Evolutionary conservation across 148 eudicot genomes (phyloP), one percentile per base, ranked within the genome.

Genomic region (Rhododendron ovatum): DNA sequence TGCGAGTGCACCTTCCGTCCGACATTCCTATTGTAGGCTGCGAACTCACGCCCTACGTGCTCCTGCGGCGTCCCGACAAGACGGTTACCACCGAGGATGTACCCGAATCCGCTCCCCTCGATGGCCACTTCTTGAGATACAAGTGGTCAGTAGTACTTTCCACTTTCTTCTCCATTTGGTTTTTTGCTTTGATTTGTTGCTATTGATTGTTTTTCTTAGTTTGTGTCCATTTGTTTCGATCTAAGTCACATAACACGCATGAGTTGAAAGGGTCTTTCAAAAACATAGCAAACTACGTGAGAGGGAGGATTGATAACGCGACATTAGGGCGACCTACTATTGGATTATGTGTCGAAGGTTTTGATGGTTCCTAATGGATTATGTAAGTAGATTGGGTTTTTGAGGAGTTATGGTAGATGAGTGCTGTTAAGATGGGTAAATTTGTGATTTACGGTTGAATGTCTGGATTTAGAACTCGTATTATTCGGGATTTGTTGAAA

Each of bases 21-120:
- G 99, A 97, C 57, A 96, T 96, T 88, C 99, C 99, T 41, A 96
- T 96, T 85, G 99, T 96, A 84, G 99, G 99, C 20, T 95, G 99
- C 45, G 99, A 97, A 92, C 94, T 97, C 57, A 88, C 96, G 82
- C 99, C 99, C 2, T 97, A 97, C 82, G 98, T 97, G 74, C 91
- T 94, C 11, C 76, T 95, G 51, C 91, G 93, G 7, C 93, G 93
- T 50, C 90, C 96, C 8, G 98, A 97, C 74, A 95, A 97, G 86
- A 24, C 88, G 43, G 87, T 89, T 7, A 79, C 88, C n/a, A 92
- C 88, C 33, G 99, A 97, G 24, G 99, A 97, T 93, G 94, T 94
- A 12, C 89, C 93, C n/a, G 98, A 94, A 81, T 85, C 88, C 5
- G 89, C 91, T 13, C 99, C 99, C 4, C 22, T 97, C 78, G 95